Evolutionary conservation across 139 green algal species (phyloP).

Genomic region (Pseudopediastrum boryanum): DNA sequence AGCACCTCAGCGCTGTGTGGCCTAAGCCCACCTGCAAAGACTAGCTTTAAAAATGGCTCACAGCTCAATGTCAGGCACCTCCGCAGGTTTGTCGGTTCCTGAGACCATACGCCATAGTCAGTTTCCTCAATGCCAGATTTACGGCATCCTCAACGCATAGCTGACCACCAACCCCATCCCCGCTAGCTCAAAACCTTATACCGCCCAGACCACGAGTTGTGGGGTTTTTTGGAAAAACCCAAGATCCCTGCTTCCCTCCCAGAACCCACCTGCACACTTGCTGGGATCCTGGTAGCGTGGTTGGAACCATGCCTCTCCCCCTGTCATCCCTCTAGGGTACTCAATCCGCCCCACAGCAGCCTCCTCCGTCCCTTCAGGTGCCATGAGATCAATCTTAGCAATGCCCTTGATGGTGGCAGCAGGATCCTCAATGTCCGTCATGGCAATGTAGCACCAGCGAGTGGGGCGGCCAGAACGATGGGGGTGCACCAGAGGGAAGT

Average conservation of each 20-base stretch:
- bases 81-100: too few species aligned
- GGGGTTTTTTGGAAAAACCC: too few species aligned
- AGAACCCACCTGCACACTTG: conserved; percentile 11
- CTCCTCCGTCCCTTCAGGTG: conserved; percentile 8
- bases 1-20: too few species aligned
- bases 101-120: too few species aligned
- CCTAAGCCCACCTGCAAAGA: too few species aligned
- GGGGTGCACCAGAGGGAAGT: conserved; percentile 32
- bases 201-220: too few species aligned
- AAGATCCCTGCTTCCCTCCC: not conserved
- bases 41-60: too few species aligned
- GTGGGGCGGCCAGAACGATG: conserved; percentile 15
- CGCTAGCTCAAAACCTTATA: too few species aligned
- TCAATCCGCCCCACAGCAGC: conserved; percentile 45
- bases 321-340: conserved; percentile 45
- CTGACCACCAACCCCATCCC: too few species aligned
- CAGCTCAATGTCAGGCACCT: too few species aligned
- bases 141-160: too few species aligned
- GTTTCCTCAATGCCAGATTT: too few species aligned
- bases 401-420: conserved; percentile 52
- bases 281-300: conserved; percentile 3
- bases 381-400: conserved; percentile 71
- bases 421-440: conserved; percentile 16
- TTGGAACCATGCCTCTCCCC: conserved; percentile 25
- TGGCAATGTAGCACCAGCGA: conserved; percentile 24